phyloP scores from a whole-genome alignment of 1,139 yeast genomes.

The Eremothecium coryli region DNA sequence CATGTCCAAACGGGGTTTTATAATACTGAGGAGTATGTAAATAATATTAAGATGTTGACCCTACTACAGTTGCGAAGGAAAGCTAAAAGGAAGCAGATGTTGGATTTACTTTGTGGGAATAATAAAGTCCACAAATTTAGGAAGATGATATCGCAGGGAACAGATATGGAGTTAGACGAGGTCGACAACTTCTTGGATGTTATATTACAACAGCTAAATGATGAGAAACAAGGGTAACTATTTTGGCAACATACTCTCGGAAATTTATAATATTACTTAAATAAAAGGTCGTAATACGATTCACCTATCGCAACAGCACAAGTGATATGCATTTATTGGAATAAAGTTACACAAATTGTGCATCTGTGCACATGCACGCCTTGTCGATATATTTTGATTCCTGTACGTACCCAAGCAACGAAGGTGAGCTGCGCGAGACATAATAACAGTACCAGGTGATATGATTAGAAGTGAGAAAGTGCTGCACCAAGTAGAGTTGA shows the following conservation, averaged over 20 bases:
- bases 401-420: too few species aligned
- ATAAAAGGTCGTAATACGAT: too few species aligned
- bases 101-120: constrained; percentile 39
- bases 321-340: too few species aligned
- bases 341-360: too few species aligned
- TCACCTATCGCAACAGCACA: neutral
- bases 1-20: neutral
- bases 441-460: too few species aligned
- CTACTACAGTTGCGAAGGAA: constrained; percentile 42
- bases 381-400: too few species aligned
- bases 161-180: constrained; percentile 71
- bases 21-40: constrained; percentile 3
- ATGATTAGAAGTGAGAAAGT: too few species aligned
- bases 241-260: too few species aligned
- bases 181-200: constrained; percentile 30
- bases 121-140: constrained; percentile 70
- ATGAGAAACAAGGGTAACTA: constrained; percentile 2
- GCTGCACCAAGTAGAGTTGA: too few species aligned
- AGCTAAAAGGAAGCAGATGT: constrained; percentile 37
- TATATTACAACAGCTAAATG: constrained; percentile 13
- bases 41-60: constrained; percentile 34
- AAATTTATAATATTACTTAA: too few species aligned
- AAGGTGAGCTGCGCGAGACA: too few species aligned
- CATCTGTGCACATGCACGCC: too few species aligned
- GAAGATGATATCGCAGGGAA: constrained; percentile 69